Base-by-base conservation (phyloP, 2,329 filamentous ascomycete genomes). In the Ramularia endophylla region DNA sequence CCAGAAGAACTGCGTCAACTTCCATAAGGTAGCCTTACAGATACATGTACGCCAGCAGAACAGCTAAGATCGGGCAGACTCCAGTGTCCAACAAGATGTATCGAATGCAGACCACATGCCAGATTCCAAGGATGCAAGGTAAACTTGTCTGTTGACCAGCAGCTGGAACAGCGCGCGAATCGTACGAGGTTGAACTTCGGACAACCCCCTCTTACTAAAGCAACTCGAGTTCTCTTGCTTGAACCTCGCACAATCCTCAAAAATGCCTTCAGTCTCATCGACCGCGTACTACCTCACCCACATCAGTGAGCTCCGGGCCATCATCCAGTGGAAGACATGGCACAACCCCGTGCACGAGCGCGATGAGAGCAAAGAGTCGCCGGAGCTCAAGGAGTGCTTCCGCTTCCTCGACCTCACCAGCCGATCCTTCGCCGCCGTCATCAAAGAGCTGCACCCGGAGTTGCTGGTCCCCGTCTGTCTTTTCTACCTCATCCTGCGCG, bases 361-460 rank as follows among this genome's bases (percentile, higher is more conserved):
- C 61, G 77, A 95, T 59, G 74, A 78, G 50, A 72, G 73, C 47
- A 85, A 85, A 53, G 92, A 97, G 67, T 73, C 80, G 19, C 70
- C 74, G 40, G 83, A 83, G 12, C 75, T 94, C 47, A 78, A 79
- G 64, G 74, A 80, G 73, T 97, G 92, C 73, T 97, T 94, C 71
- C 71, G 85, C 51, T 87, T 85, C 65, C 79, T 98, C 52, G 75
- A 90, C 57, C 53, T 84, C 71, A 98, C 92, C 38, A 95, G 89
- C 63, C 85, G 92, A 46, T 95, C 88, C 64, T 98, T 98, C 66
- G 75, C 83, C 38, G 76, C 87, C 34, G 92, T 98, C 61, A 98
- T 98, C 51, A 81, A 94, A 67, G 92, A 98, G 69, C 77, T 98
- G 31, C 89, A 95, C 62, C 88, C 88, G 1, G 90, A 98, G 68